Evolutionary conservation across 2,329 filamentous ascomycete species (phyloP).

Genomic region (Metarhizium rileyi): DNA sequence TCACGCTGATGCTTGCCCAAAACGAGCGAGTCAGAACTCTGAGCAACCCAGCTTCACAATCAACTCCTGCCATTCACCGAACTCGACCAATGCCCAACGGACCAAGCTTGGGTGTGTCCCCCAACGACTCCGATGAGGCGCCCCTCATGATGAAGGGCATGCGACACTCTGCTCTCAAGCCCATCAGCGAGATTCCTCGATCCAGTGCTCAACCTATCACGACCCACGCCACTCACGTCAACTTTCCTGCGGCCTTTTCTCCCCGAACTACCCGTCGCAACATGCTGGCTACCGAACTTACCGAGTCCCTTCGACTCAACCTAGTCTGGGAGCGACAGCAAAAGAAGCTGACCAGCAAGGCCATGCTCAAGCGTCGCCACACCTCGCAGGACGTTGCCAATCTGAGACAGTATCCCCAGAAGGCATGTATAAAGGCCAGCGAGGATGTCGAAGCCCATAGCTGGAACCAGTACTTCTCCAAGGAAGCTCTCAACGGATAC

Average conservation of each 20-base stretch:
- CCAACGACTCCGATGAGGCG: constrained; percentile 52
- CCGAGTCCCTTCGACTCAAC: constrained; percentile 82
- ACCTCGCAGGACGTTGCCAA: constrained; percentile 87
- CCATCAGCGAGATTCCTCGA: constrained; percentile 54
- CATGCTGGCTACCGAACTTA: constrained; percentile 92
- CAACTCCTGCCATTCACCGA: constrained; percentile 60
- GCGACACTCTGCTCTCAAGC: constrained; percentile 37
- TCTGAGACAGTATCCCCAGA: constrained; percentile 70
- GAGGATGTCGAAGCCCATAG: constrained; percentile 59
- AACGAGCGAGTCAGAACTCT: constrained; percentile 61
- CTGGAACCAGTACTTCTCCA: constrained; percentile 80
- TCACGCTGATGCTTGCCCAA: constrained; percentile 79
- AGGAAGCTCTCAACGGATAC: constrained; percentile 51
- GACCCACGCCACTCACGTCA: constrained; percentile 53
- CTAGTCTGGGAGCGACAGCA: constrained; percentile 94
- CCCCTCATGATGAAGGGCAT: constrained; percentile 55
- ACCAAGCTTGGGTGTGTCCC: constrained; percentile 36
- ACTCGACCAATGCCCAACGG: constrained; percentile 39
- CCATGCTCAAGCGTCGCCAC: constrained; percentile 80
- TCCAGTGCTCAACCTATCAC: constrained; percentile 69
- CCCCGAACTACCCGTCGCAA: constrained; percentile 86
- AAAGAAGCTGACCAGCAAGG: constrained; percentile 80
- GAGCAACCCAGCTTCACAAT: constrained; percentile 57
- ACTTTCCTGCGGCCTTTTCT: constrained; percentile 68
- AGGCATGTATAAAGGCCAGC: constrained; percentile 47